Evolutionary conservation across 2,329 filamentous ascomycete genomes (phyloP).

Genomic region (Aureobasidium sp.): DNA sequence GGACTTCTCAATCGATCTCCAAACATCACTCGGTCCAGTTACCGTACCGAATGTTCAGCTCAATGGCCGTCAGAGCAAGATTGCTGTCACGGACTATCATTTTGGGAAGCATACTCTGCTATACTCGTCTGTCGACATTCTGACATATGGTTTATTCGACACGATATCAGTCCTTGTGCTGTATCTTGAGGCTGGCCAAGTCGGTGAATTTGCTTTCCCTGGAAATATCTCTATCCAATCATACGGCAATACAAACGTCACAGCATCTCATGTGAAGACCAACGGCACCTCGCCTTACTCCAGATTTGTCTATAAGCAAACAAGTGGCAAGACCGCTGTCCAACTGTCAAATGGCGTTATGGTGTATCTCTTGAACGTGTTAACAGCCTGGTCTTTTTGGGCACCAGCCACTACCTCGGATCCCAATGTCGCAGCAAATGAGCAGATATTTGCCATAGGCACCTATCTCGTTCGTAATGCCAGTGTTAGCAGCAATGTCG

Average conservation of each 20-base stretch:
- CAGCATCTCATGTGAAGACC: not conserved
- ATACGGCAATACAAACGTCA: slow-evolving; percentile 13
- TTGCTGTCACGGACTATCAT: slow-evolving; percentile 51
- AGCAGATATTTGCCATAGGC: slow-evolving; percentile 38
- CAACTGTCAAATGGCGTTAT: slow-evolving; percentile 43
- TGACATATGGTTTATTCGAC: slow-evolving; percentile 37
- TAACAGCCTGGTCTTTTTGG: slow-evolving; percentile 49
- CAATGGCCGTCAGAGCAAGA: slow-evolving; percentile 55
- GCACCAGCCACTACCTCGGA: slow-evolving; percentile 40
- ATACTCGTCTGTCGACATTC: slow-evolving; percentile 49
- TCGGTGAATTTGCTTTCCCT: slow-evolving; percentile 16
- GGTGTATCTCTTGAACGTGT: slow-evolving; percentile 45
- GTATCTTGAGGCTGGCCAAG: slow-evolving; percentile 16
- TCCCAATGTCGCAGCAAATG: slow-evolving; percentile 35
- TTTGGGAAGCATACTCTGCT: slow-evolving; percentile 45
- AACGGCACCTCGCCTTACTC: slow-evolving; percentile 1
- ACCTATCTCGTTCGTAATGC: slow-evolving; percentile 33
- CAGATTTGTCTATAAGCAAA: slow-evolving; percentile 11
- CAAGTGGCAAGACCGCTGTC: slow-evolving; percentile 27
- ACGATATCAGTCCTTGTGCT: slow-evolving; percentile 14
- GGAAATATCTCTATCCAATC: slow-evolving; percentile 8
- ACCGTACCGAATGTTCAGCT: slow-evolving; percentile 50
- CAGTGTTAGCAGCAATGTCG: slow-evolving; percentile 26
- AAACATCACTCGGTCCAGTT: slow-evolving; percentile 47
- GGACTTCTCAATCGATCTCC: slow-evolving; percentile 46